phyloP scores from a whole-genome alignment of 108 stramenopile species.

The Skeletonema grethae region DNA sequence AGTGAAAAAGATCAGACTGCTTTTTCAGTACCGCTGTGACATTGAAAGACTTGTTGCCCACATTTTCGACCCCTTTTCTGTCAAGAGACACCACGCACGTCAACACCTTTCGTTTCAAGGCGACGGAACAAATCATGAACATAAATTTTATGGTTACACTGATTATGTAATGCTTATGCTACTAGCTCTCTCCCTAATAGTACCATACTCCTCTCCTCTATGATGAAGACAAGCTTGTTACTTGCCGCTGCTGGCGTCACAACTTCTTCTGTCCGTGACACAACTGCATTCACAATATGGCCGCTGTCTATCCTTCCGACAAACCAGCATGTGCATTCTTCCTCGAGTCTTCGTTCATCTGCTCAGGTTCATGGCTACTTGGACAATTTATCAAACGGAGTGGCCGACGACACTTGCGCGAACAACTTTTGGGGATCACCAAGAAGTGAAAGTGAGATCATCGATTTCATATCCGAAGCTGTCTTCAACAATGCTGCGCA shows the following conservation, averaged over 20 bases:
- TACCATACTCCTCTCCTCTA: neutral
- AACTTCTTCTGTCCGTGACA: neutral
- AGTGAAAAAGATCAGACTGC: no score
- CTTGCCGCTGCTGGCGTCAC: neutral
- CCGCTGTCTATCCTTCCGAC: neutral
- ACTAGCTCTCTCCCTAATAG: no score
- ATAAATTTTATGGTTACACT: no score
- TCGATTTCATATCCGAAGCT: conserved; percentile 21
- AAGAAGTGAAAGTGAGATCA: conserved; percentile 23
- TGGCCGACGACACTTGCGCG: neutral
- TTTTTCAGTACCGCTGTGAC: no score
- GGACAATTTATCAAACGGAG: neutral
- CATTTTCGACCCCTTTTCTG: no score
- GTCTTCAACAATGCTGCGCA: conserved; percentile 14
- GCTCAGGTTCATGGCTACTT: neutral
- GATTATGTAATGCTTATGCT: no score
- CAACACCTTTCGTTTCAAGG: no score
- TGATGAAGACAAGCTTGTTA: neutral
- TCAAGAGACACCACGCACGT: no score
- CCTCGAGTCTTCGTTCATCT: neutral
- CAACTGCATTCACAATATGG: neutral
- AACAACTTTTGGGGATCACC: conserved; percentile 25
- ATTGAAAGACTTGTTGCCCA: no score
- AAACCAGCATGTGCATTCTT: neutral
- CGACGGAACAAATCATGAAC: no score